Evolutionary conservation across 2,329 filamentous ascomycete species (phyloP).

Genomic region (Sclerotinia minor): DNA sequence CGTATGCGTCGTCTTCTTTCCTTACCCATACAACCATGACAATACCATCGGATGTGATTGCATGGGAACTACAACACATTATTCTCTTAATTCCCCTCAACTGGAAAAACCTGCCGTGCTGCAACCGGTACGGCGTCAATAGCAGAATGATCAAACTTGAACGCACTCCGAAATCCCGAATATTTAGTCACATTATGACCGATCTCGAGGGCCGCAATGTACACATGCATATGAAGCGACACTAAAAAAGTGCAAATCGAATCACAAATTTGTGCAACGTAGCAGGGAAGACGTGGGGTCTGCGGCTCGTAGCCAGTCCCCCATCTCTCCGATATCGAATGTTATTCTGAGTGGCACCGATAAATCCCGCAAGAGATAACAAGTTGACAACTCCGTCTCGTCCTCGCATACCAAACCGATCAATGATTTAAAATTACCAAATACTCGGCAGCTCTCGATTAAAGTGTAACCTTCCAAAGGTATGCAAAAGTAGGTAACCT

Average conservation of each 20-base stretch:
- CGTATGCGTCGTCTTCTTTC: neutral
- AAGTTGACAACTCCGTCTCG: neutral
- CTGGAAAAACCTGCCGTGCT: conserved; percentile 1
- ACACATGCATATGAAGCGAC: neutral
- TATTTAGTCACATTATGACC: conserved; percentile 19
- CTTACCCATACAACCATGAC: neutral
- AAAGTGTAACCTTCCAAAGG: conserved; percentile 2
- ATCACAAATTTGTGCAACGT: conserved; percentile 16
- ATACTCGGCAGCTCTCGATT: neutral
- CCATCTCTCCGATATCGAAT: conserved; percentile 21
- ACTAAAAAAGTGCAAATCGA: conserved; percentile 6
- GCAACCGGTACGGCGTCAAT: conserved; percentile 3
- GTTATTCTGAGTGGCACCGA: conserved; percentile 3
- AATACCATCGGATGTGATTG: neutral
- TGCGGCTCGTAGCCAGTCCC: conserved; percentile 16
- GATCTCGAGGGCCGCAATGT: conserved; percentile 15
- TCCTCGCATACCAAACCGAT: neutral
- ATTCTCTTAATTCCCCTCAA: neutral
- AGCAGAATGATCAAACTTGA: neutral
- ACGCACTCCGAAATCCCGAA: conserved; percentile 10
- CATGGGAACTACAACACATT: conserved; percentile 4
- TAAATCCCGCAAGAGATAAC: conserved; percentile 14
- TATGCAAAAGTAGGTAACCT: neutral
- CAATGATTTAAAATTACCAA: neutral
- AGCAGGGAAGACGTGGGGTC: conserved; percentile 19